A percentile compares a stretch with the other conserved stretches of the same genome.
Evolutionary conservation across 208 protist species (phyloP).

Genomic region (Crithidia acanthocephali): DNA sequence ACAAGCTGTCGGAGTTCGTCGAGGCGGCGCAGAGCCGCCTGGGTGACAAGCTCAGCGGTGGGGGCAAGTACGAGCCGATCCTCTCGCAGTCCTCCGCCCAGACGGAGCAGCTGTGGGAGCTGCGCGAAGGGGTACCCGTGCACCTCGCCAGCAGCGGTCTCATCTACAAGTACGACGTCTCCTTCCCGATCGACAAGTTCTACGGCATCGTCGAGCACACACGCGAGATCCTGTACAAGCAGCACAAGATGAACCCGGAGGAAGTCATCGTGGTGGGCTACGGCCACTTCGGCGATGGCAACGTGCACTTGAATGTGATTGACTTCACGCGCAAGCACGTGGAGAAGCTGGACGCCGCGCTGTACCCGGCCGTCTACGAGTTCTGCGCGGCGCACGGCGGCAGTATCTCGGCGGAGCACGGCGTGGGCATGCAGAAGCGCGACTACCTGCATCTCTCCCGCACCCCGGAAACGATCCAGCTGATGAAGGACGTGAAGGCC

Average conservation of each 20-base stretch:
- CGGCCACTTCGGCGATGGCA: constrained; percentile 97
- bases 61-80: constrained; percentile 50
- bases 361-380: constrained; percentile 77
- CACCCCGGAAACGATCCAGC: constrained; percentile 52
- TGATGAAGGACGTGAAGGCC: constrained; percentile 93
- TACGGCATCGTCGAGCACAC: constrained; percentile 84
- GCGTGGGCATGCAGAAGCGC: constrained; percentile 93
- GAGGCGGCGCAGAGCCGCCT: constrained; percentile 49
- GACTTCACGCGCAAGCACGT: constrained; percentile 56
- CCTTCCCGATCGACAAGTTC: constrained; percentile 79
- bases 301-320: constrained; percentile 97
- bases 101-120: constrained; percentile 60
- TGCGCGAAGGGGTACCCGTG: constrained; percentile 78
- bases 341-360: constrained; percentile 47
- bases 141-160: constrained; percentile 48
- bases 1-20: constrained; percentile 68
- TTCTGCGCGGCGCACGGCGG: constrained; percentile 75
- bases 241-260: constrained; percentile 56
- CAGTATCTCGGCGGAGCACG: constrained; percentile 96
- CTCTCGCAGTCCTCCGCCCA: constrained; percentile 67
- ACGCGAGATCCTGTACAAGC: constrained; percentile 60
- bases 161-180: constrained; percentile 88
- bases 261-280: constrained; percentile 89
- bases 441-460: constrained; percentile 88
- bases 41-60: constrained; percentile 42